Conservation (phyloP, 2,329 filamentous ascomycete genomes). For the Chrysosporium queenslandicum region DNA sequence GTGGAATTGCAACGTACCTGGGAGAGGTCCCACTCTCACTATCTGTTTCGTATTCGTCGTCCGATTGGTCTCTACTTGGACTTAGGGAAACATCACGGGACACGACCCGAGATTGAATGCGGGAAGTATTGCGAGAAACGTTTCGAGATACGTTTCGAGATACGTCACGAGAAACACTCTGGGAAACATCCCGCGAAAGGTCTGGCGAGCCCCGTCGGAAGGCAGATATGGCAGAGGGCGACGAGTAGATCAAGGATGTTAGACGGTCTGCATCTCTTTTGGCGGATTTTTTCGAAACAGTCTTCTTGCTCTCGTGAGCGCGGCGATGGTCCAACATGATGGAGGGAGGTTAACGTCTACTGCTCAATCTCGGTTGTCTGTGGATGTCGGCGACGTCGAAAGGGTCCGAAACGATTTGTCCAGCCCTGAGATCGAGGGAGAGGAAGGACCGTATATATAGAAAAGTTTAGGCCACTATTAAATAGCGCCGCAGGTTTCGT, state of each 20-base stretch:
- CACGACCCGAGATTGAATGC: conserved; percentile 37
- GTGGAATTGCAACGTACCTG: conserved; percentile 9
- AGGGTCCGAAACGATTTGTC: not conserved
- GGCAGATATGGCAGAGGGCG: not conserved
- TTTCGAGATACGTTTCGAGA: conserved; percentile 45
- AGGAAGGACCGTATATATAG: not conserved
- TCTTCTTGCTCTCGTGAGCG: conserved; percentile 56
- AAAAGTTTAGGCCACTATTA: not conserved
- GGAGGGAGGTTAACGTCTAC: conserved; percentile 1
- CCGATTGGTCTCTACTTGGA: conserved; percentile 20
- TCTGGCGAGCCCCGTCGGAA: not conserved
- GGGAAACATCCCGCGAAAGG: conserved; percentile 39
- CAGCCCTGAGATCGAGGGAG: not conserved
- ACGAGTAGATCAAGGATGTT: not conserved
- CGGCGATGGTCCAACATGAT: conserved; percentile 44
- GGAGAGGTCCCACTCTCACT: conserved; percentile 36
- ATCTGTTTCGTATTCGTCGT: conserved; percentile 4
- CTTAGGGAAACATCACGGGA: conserved; percentile 41
- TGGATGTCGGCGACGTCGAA: not conserved
- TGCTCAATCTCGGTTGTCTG: too few relatives aligned
- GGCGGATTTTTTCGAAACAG: conserved; percentile 48
- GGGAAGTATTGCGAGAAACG: conserved; percentile 46
- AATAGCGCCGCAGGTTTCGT: not conserved
- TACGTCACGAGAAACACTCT: conserved; percentile 42
- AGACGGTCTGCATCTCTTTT: conserved; percentile 9